Evolutionary conservation across 306 rosid species (phyloP).

Genomic region (Quercus agrifolia): DNA sequence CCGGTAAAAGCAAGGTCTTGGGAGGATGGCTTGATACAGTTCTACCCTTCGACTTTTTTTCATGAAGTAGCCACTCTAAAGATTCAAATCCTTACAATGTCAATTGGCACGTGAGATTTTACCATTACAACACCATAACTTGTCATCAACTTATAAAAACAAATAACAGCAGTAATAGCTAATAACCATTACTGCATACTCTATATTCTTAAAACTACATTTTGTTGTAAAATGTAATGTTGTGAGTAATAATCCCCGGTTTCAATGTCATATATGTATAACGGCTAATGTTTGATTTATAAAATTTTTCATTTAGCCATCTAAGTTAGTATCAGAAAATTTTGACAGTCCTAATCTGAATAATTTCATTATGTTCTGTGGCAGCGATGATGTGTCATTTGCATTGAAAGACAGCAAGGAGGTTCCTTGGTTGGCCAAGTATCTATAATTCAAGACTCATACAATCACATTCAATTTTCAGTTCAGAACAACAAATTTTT

Average conservation of each 20-base stretch:
- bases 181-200: too few relatives aligned
- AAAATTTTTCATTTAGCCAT: not conserved
- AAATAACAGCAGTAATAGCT: too few relatives aligned
- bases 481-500: constrained; percentile 23
- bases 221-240: not conserved
- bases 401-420: constrained; percentile 80
- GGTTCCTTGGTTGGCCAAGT: constrained; percentile 84
- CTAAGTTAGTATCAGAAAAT: not conserved
- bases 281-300: not conserved
- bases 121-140: too few relatives aligned
- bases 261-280: not conserved
- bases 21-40: too few relatives aligned
- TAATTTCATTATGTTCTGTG: constrained; percentile 20
- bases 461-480: not conserved
- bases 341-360: constrained; percentile 18
- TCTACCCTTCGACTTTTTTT: too few relatives aligned
- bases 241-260: not conserved
- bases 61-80: too few relatives aligned
- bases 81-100: too few relatives aligned
- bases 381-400: constrained; percentile 81
- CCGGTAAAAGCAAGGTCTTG: too few relatives aligned
- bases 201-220: not conserved
- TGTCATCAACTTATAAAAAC: too few relatives aligned
- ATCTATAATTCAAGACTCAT: constrained; percentile 38
- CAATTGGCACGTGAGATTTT: too few relatives aligned